Conservation (phyloP, 768 basidiomycete genomes). For the Jaapia argillacea region DNA sequence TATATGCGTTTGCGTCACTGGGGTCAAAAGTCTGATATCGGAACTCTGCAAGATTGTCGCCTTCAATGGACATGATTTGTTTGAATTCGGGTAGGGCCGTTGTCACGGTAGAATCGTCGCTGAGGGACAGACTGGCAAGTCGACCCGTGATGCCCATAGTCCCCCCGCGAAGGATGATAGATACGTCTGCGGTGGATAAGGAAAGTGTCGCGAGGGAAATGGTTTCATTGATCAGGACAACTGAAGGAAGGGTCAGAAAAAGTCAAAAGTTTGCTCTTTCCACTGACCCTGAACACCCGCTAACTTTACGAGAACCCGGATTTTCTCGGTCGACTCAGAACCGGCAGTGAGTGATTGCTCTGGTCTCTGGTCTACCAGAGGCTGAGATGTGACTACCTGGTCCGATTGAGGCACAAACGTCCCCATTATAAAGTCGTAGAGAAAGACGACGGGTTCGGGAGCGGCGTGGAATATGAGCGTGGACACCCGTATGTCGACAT, state of each 20-base stretch:
- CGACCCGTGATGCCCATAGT: constrained; percentile 73
- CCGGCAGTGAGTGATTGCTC: no score
- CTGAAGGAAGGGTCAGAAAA: constrained; percentile 25
- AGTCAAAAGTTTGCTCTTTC: neutral
- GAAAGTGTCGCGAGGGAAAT: constrained; percentile 76
- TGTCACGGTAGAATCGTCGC: constrained; percentile 52
- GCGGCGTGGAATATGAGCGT: constrained; percentile 84
- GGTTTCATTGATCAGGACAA: constrained; percentile 65
- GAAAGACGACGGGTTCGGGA: constrained; percentile 80
- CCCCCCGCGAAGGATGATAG: constrained; percentile 58
- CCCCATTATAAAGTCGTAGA: constrained; percentile 97
- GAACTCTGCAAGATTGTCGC: constrained; percentile 89
- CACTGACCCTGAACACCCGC: constrained; percentile 69
- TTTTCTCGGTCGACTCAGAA: constrained; percentile 41
- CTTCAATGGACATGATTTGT: constrained; percentile 86
- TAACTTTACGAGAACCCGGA: constrained; percentile 74
- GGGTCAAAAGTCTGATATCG: constrained; percentile 88
- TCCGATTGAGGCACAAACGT: constrained; percentile 67
- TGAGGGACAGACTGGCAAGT: constrained; percentile 74
- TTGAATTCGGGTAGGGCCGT: constrained; percentile 61
- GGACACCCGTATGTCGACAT: constrained; percentile 76
- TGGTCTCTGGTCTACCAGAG: constrained; percentile 3
- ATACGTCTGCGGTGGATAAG: constrained; percentile 83
- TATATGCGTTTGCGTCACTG: constrained; percentile 48
- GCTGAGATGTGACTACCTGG: constrained; percentile 1